phyloP scores from a whole-genome alignment of 2,329 filamentous ascomycete species.

The Chaetothyriales sp. region DNA sequence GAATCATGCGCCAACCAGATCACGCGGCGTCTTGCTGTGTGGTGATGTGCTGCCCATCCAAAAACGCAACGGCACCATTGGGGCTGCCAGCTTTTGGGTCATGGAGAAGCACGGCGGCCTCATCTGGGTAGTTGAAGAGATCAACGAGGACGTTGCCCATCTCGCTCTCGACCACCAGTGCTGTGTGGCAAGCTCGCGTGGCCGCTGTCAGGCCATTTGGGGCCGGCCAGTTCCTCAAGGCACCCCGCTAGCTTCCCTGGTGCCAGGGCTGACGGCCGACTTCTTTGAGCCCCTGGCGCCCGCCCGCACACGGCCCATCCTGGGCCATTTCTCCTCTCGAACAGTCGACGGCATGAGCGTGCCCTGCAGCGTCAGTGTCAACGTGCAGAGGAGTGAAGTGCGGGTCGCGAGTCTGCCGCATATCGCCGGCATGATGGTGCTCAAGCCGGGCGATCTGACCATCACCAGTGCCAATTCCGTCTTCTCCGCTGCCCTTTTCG shows the following conservation, averaged over 20 bases:
- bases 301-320: slow-evolving; percentile 19
- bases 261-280: slow-evolving; percentile 68
- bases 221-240: slow-evolving; percentile 52
- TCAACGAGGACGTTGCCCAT: slow-evolving; percentile 79
- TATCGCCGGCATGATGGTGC: slow-evolving; percentile 89
- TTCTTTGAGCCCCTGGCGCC: slow-evolving; percentile 37
- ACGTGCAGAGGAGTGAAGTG: slow-evolving; percentile 56
- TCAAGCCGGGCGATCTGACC: slow-evolving; percentile 62
- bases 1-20: slow-evolving; percentile 60
- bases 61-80: slow-evolving; percentile 82
- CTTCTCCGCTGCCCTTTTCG: slow-evolving; percentile 85
- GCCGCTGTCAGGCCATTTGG: slow-evolving; percentile 79
- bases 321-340: slow-evolving; percentile 69
- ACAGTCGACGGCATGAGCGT: slow-evolving; percentile 67
- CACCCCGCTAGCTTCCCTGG: slow-evolving; percentile 60
- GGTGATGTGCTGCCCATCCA: slow-evolving; percentile 97
- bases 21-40: slow-evolving; percentile 78
- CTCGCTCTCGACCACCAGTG: slow-evolving; percentile 67
- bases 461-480: slow-evolving; percentile 91
- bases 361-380: slow-evolving; percentile 66
- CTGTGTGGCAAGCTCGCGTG: slow-evolving; percentile 53
- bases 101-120: slow-evolving; percentile 90
- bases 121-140: slow-evolving; percentile 97
- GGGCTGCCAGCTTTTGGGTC: slow-evolving; percentile 92
- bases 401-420: slow-evolving; percentile 90